These are phyloP conservation scores for Choricystis sp. DNA, from an alignment of 139 green algal genomes.

Conservation along the genomic window DNA sequence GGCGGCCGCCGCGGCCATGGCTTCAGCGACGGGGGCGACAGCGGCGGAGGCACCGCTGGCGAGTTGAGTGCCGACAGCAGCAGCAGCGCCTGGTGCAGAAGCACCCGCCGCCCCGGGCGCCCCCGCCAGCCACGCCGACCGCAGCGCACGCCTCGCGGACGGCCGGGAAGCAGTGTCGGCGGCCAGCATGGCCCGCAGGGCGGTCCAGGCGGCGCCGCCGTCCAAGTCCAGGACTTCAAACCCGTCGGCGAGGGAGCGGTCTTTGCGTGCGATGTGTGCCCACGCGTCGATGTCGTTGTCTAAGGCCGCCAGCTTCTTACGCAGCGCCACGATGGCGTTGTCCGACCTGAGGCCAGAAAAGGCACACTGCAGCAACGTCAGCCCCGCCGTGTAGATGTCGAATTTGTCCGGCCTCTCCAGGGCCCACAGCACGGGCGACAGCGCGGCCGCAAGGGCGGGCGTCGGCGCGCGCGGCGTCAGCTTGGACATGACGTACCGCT, in stretches of 20 bases:
- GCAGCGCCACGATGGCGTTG: constrained; percentile 54
- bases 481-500: constrained; percentile 86
- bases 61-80: background rate
- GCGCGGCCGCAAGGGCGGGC: constrained; percentile 53
- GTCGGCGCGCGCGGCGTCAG: constrained; percentile 37
- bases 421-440: constrained; percentile 75
- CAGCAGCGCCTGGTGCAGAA: background rate
- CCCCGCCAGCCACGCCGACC: constrained; percentile 28
- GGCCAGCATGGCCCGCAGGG: constrained; percentile 25
- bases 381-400: constrained; percentile 71
- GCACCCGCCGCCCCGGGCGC: constrained; percentile 4
- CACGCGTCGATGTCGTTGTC: background rate
- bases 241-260: constrained; percentile 29
- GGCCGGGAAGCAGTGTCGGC: constrained; percentile 16
- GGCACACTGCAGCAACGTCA: constrained; percentile 48
- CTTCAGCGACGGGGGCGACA: background rate
- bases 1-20: constrained; percentile 8
- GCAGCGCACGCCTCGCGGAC: constrained; percentile 24
- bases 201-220: constrained; percentile 45
- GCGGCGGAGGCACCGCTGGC: background rate
- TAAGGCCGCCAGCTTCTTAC: constrained; percentile 11
- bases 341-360: constrained; percentile 56
- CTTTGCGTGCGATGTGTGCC: background rate
- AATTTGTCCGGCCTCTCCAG: constrained; percentile 77
- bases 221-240: constrained; percentile 59